These are phyloP conservation scores for Scedosporium aurantiacum DNA, from an alignment of 2,329 filamentous ascomycete species.

Conservation along the genomic window DNA sequence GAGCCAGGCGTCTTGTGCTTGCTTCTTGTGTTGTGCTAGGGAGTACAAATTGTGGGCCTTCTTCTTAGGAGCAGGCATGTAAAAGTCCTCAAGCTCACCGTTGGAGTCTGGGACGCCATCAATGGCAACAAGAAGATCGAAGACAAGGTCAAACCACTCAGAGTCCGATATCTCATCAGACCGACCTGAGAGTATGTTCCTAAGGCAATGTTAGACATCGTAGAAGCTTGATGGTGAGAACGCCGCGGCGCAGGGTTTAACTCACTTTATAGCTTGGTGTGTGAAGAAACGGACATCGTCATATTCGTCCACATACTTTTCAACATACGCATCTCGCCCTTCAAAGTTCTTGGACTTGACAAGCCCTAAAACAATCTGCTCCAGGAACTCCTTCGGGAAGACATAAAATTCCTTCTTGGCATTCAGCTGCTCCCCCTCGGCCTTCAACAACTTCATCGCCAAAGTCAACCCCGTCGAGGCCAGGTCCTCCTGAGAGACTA, in stretches of 20 bases:
- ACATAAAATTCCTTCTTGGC: slow-evolving; percentile 49
- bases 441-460: slow-evolving; percentile 74
- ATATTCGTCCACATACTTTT: slow-evolving; percentile 67
- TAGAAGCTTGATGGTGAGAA: neutral
- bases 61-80: slow-evolving; percentile 51
- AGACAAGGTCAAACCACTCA: slow-evolving; percentile 42
- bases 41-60: slow-evolving; percentile 57
- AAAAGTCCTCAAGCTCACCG: slow-evolving; percentile 59
- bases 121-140: slow-evolving; percentile 54
- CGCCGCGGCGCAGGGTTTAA: slow-evolving; percentile 10
- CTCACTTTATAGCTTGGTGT: slow-evolving; percentile 62
- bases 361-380: slow-evolving; percentile 50
- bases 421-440: slow-evolving; percentile 55
- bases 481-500: slow-evolving; percentile 52
- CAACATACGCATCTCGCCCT: slow-evolving; percentile 60
- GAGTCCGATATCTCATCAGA: slow-evolving; percentile 13
- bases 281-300: slow-evolving; percentile 81
- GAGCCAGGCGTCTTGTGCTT: slow-evolving; percentile 80
- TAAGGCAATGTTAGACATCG: slow-evolving; percentile 16
- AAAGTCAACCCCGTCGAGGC: slow-evolving; percentile 64
- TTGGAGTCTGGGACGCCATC: slow-evolving; percentile 59
- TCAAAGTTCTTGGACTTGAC: slow-evolving; percentile 46
- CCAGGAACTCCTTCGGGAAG: slow-evolving; percentile 60
- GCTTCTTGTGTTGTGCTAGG: slow-evolving; percentile 60
- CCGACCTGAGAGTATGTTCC: neutral